Evolutionary conservation across 208 protist genomes (phyloP).

Genomic region (Crithidia mellificae): DNA sequence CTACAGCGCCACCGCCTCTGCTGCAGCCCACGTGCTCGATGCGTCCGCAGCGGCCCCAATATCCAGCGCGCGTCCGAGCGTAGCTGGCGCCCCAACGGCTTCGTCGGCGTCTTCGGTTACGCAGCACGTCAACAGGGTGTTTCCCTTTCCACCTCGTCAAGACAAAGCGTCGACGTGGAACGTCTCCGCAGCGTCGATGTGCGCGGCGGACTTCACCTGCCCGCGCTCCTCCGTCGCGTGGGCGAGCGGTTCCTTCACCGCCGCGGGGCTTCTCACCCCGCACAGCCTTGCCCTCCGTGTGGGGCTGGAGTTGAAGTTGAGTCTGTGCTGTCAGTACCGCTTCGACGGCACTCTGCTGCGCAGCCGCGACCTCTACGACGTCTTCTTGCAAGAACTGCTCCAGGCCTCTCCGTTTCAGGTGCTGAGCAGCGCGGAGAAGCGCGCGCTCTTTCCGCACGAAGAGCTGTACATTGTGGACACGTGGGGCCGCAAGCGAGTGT

Average conservation of each 20-base stretch:
- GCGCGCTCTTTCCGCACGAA: constrained; percentile 62
- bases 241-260: constrained; percentile 79
- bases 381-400: constrained; percentile 72
- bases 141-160: too few relatives aligned
- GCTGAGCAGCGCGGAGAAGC: constrained; percentile 59
- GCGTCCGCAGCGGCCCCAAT: neutral
- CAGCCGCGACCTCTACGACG: constrained; percentile 57
- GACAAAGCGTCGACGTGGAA: neutral
- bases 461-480: constrained; percentile 49
- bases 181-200: constrained; percentile 27
- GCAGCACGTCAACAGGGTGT: too few relatives aligned
- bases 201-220: constrained; percentile 57
- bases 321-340: constrained; percentile 81
- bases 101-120: neutral
- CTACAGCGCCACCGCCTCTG: neutral
- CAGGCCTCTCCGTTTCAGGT: constrained; percentile 81
- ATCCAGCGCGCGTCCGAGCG: neutral
- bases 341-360: constrained; percentile 71
- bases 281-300: constrained; percentile 52
- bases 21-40: neutral
- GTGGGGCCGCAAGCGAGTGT: constrained; percentile 28
- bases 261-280: constrained; percentile 57
- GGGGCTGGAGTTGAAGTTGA: constrained; percentile 68
- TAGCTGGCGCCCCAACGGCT: neutral
- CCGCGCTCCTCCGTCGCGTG: constrained; percentile 78